Evolutionary conservation across 345 rosid genomes (phyloP).

Genomic region (Salix udensis): DNA sequence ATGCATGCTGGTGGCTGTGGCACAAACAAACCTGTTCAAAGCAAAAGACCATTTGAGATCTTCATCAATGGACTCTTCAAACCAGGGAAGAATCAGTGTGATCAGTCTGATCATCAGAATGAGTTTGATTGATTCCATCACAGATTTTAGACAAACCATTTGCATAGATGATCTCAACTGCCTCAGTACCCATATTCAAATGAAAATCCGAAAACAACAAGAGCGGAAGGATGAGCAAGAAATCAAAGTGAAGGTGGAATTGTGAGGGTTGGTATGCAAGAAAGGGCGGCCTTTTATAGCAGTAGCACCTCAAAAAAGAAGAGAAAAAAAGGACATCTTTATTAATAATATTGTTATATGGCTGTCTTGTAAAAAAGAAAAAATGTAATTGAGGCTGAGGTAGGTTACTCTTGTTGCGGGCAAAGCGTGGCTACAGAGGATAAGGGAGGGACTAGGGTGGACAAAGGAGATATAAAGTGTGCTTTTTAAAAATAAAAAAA

Average conservation of each 20-base stretch:
- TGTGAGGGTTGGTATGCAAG: too few species aligned
- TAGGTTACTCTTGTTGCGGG: too few species aligned
- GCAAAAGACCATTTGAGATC: slow-evolving; percentile 96
- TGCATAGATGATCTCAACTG: slow-evolving; percentile 47
- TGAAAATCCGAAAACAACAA: not conserved
- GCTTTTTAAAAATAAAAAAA: too few species aligned
- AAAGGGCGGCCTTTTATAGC: too few species aligned
- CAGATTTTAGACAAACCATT: slow-evolving; percentile 50
- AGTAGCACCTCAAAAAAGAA: too few species aligned
- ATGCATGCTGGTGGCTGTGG: not conserved
- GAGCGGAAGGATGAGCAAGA: not conserved
- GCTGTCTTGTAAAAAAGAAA: too few species aligned
- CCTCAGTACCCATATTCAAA: slow-evolving; percentile 55
- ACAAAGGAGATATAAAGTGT: too few species aligned
- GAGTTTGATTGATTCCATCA: slow-evolving; percentile 33
- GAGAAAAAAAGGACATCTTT: too few species aligned
- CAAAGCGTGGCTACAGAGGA: too few species aligned
- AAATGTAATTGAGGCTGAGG: too few species aligned
- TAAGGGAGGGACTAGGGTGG: too few species aligned
- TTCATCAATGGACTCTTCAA: slow-evolving; percentile 73
- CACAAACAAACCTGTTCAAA: slow-evolving; percentile 54
- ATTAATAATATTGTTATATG: too few species aligned
- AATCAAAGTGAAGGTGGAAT: not conserved
- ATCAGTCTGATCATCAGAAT: slow-evolving; percentile 10
- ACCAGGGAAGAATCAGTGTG: slow-evolving; percentile 55